A percentile compares a stretch with the other conserved stretches of the same genome.
Conservation (phyloP, 257 asterid genomes). For the Plectranthus barbatus region DNA sequence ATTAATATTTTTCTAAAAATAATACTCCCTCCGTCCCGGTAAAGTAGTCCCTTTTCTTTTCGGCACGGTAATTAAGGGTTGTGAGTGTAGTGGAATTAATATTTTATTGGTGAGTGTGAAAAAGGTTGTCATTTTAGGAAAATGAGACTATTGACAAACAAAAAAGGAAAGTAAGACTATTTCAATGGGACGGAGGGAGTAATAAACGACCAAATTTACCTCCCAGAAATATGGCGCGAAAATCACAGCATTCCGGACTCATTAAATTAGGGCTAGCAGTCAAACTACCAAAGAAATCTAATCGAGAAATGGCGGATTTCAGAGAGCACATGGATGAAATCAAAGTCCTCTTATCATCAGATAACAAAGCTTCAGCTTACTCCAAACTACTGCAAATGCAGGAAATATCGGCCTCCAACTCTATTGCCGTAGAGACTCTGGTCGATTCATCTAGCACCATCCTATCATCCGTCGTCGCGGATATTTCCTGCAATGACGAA, state of each 20-base stretch:
- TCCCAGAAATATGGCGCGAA: slow-evolving; percentile 26
- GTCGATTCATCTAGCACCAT: slow-evolving; percentile 36
- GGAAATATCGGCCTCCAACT: slow-evolving; percentile 37
- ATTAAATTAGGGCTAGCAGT: slow-evolving; percentile 19
- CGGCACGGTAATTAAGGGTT: no score
- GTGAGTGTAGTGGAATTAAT: no score
- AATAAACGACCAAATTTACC: no score
- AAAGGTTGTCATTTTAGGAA: no score
- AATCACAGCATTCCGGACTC: neutral
- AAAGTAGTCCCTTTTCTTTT: no score
- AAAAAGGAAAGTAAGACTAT: no score
- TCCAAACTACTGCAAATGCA: slow-evolving; percentile 46
- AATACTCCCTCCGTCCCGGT: no score
- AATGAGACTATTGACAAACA: no score
- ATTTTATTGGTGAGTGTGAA: no score
- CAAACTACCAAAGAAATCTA: neutral
- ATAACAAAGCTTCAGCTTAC: slow-evolving; percentile 38
- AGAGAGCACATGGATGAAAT: slow-evolving; percentile 43
- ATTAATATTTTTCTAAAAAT: no score
- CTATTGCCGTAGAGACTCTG: slow-evolving; percentile 34
- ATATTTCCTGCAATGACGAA: slow-evolving; percentile 40
- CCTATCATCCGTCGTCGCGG: slow-evolving; percentile 25
- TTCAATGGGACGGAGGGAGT: no score
- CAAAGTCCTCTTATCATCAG: slow-evolving; percentile 24
- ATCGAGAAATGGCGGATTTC: slow-evolving; percentile 31